Conservation (phyloP, 2,329 filamentous ascomycete genomes). For the Talaromyces piceae region DNA sequence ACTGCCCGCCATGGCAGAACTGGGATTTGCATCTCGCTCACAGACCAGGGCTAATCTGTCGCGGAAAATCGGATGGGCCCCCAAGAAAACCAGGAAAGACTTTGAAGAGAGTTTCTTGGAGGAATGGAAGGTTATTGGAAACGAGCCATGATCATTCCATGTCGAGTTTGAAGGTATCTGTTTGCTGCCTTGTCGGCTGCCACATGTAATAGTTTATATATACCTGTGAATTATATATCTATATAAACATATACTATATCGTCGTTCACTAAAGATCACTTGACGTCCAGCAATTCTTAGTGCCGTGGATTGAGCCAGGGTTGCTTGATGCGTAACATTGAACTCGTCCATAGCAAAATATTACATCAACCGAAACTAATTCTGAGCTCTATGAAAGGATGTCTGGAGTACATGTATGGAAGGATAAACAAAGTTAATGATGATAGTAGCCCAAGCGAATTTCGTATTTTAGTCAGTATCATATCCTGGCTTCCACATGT, state of each 20-base stretch:
- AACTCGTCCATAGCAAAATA: no score
- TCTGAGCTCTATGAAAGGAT: no score
- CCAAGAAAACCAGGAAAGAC: conserved; percentile 2
- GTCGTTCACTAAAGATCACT: no score
- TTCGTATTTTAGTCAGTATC: neutral
- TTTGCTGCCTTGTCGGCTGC: no score
- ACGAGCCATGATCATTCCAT: neutral
- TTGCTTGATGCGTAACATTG: no score
- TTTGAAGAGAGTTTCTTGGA: conserved; percentile 2
- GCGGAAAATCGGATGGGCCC: conserved; percentile 3
- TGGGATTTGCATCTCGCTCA: conserved; percentile 5
- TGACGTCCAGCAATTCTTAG: no score
- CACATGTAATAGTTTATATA: no score
- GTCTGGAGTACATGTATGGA: neutral
- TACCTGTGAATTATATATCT: no score
- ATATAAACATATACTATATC: no score
- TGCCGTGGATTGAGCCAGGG: no score
- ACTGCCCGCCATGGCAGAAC: neutral
- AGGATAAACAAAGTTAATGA: neutral
- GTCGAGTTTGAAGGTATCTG: no score
- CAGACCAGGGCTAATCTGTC: conserved; percentile 2
- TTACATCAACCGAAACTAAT: no score
- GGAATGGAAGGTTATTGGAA: neutral
- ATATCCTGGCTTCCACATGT: neutral
- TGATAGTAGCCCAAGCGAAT: neutral